phyloP scores from a whole-genome alignment of 371 early-diverging fungal species.

The Smittium culicis region DNA sequence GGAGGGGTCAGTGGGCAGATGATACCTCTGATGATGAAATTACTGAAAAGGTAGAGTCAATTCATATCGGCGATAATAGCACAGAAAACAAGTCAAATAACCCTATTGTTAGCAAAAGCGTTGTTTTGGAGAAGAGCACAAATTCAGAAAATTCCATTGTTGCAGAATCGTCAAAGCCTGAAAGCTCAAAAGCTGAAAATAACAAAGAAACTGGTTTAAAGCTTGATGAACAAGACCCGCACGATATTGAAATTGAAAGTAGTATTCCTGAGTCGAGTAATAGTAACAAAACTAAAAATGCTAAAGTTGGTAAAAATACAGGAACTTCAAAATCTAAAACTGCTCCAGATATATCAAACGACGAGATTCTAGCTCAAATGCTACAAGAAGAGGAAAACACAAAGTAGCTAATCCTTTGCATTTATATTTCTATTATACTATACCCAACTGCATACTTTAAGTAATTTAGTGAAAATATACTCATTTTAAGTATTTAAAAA shows the following conservation, averaged over 20 bases:
- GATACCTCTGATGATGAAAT: constrained; percentile 15
- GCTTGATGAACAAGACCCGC: too few species aligned
- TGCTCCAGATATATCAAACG: constrained; percentile 26
- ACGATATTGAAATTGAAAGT: background rate
- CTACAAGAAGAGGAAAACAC: constrained; percentile 23
- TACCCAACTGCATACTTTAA: too few species aligned
- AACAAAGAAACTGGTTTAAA: too few species aligned
- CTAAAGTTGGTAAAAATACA: background rate
- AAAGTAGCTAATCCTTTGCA: too few species aligned
- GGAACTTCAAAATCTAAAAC: background rate
- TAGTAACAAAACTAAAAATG: background rate
- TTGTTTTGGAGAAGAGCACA: too few species aligned
- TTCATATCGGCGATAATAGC: background rate
- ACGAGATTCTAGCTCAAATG: constrained; percentile 24
- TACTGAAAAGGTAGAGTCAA: constrained; percentile 6
- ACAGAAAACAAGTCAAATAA: constrained; percentile 1
- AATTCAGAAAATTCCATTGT: background rate
- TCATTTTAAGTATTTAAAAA: too few species aligned
- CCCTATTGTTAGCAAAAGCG: too few species aligned
- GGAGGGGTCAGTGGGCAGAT: constrained; percentile 30
- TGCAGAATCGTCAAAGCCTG: background rate
- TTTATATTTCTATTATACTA: too few species aligned
- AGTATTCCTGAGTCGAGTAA: background rate
- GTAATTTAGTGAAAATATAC: too few species aligned
- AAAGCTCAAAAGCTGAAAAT: background rate